phyloP scores from a whole-genome alignment of 305 asterid genomes.

The Fraxinus platypoda region DNA sequence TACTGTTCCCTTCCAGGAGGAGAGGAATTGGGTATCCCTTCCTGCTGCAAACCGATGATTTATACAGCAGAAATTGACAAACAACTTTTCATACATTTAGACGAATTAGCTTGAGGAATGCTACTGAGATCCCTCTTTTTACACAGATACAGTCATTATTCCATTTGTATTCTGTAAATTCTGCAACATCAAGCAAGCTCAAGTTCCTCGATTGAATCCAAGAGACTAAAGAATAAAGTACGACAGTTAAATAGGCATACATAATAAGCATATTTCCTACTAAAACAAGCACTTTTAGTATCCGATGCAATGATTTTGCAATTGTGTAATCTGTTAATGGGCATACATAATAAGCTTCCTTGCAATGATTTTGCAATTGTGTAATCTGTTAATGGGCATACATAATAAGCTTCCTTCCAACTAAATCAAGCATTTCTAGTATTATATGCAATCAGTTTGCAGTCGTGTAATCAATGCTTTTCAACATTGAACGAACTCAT shows the following conservation, averaged over 20 bases:
- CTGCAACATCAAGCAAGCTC: not conserved
- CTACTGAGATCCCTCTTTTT: not conserved
- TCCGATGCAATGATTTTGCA: not conserved
- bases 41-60: conserved; percentile 51
- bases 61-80: conserved; percentile 24
- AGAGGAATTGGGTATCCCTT: conserved; percentile 63
- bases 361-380: not conserved
- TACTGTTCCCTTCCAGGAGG: conserved; percentile 55
- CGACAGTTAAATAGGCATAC: not conserved
- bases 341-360: not conserved
- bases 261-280: not conserved
- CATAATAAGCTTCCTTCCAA: not conserved
- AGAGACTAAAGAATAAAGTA: not conserved
- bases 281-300: not conserved
- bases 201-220: not conserved
- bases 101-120: not conserved
- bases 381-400: not conserved
- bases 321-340: not conserved
- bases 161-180: not conserved
- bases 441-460: conserved; percentile 5
- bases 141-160: not conserved
- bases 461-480: not conserved
- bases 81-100: not conserved
- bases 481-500: conserved; percentile 1
- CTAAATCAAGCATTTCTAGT: not conserved